Percentiles rank a stretch among this genome's conserved stretches.
Conservation (phyloP, 1,284 basidiomycete species). For the Pseudozyma thailandica region DNA sequence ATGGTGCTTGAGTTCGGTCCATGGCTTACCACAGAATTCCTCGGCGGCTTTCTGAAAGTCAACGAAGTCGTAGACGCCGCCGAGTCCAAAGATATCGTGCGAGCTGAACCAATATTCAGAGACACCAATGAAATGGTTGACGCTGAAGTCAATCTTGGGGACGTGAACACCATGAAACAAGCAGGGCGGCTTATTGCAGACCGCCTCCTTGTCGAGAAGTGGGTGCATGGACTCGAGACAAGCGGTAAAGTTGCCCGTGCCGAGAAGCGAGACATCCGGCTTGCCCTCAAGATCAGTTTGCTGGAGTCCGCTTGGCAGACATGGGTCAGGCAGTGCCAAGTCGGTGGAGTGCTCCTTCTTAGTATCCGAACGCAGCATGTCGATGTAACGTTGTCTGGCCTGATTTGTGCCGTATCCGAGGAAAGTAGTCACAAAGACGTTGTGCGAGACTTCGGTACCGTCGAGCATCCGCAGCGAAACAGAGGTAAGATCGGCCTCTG, state of each 20-base stretch:
- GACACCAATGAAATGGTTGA: constrained; percentile 93
- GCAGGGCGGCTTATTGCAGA: constrained; percentile 86
- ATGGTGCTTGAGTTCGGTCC: constrained; percentile 75
- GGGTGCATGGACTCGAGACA: constrained; percentile 81
- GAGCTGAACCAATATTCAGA: constrained; percentile 99
- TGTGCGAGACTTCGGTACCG: constrained; percentile 86
- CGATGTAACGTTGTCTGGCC: constrained; percentile 88
- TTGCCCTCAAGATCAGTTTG: constrained; percentile 67
- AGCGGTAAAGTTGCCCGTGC: constrained; percentile 88
- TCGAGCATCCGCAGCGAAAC: constrained; percentile 84
- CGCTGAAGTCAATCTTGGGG: constrained; percentile 79
- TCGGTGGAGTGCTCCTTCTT: constrained; percentile 5
- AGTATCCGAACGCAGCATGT: constrained; percentile 72
- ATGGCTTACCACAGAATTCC: constrained; percentile 83
- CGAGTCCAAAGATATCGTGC: constrained; percentile 92
- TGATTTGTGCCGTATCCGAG: constrained; percentile 97
- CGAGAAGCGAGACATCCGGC: constrained; percentile 69
- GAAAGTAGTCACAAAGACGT: constrained; percentile 98
- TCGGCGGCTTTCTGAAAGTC: constrained; percentile 93
- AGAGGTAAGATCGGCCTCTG: constrained; percentile 40
- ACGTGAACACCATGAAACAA: constrained; percentile 98
- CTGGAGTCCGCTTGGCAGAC: constrained; percentile 81
- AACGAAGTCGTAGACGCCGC: constrained; percentile 93
- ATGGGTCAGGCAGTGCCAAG: constrained; percentile 76
- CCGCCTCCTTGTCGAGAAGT: constrained; percentile 84